Base-by-base conservation (phyloP, 805 yeast species). In the Priceomyces carsonii region DNA sequence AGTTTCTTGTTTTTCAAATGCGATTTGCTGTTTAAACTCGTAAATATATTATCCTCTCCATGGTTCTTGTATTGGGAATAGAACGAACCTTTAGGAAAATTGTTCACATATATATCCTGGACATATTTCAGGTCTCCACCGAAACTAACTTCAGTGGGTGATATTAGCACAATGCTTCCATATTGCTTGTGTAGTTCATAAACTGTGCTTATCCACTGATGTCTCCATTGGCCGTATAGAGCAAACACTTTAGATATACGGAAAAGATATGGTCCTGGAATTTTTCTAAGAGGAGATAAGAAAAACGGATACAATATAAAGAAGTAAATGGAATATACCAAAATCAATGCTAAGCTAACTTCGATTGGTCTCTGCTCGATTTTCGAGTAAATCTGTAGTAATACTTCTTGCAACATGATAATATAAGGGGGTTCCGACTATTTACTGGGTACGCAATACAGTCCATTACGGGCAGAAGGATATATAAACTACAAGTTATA, bases 101-200 rank as follows among this genome's bases (percentile, higher is more conserved):
- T 61, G 39, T 67, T 69, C 35, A 73, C 57, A 52, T 83, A 83
- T 14, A 82, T 70, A 26, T 77, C 77, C 44, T 71, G 73, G 26
- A 80, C 43, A 40, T 64, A 73, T 29, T 67, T 67, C 3, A 66
- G 48, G 34, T 79, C 77, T 0, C 66, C 71, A 29, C 74, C 65
- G 30, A 82, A 69, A 31, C 82, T 77, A 14, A 82, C 61, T 45
- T 80, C 88, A 16, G 61, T 56, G 2, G 89, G 88, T 1, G 78
- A 69, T 9, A 82, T 54, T 16, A 82, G 61, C 5, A 82, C 78
- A 3, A 82, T 74, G 5, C 80, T 72, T 2, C 89, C 89, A 45
- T 79, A 80, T 38, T 59, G 50, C 29, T 51, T 28, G 47, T 82
- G 89, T 38, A 81, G 56, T 3, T 50, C 23, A 36, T 78, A 71